These are phyloP conservation scores for Geranium brycei DNA, from an alignment of 345 rosid genomes.

Conservation along the genomic window DNA sequence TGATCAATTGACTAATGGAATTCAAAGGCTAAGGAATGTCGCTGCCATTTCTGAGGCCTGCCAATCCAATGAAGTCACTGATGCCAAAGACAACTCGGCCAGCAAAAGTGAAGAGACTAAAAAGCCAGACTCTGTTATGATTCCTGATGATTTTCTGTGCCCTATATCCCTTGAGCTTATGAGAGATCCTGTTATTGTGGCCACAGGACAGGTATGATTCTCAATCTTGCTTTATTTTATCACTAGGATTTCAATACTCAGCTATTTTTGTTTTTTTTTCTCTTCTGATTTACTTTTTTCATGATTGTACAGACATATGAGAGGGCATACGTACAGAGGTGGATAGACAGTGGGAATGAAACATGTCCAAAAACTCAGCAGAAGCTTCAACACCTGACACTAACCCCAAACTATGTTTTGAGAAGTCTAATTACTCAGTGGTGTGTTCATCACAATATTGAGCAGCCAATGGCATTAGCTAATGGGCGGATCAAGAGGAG, in stretches of 20 bases:
- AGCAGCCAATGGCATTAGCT: constrained; percentile 47
- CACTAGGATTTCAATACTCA: background rate
- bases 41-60: constrained; percentile 23
- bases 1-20: constrained; percentile 12
- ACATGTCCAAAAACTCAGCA: constrained; percentile 96
- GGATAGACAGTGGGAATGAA: constrained; percentile 80
- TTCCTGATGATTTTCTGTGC: constrained; percentile 78
- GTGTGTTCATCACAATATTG: constrained; percentile 61
- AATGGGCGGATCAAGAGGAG: constrained; percentile 49
- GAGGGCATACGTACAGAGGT: constrained; percentile 84
- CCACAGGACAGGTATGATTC: constrained; percentile 75
- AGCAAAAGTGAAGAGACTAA: constrained; percentile 36
- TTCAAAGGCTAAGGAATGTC: constrained; percentile 19
- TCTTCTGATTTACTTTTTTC: constrained; percentile 7
- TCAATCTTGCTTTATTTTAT: background rate
- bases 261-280: background rate
- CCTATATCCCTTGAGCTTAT: constrained; percentile 82
- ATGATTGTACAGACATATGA: constrained; percentile 71
- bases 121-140: constrained; percentile 37
- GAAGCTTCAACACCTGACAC: constrained; percentile 62
- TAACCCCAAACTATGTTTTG: constrained; percentile 80
- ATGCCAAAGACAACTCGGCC: constrained; percentile 14
- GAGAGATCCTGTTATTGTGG: constrained; percentile 94
- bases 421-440: constrained; percentile 77
- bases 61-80: constrained; percentile 16